Evolutionary conservation across 352 stramenopile species (phyloP), one percentile per base, ranked within the genome.

Genomic region (Pythium chondricola): DNA sequence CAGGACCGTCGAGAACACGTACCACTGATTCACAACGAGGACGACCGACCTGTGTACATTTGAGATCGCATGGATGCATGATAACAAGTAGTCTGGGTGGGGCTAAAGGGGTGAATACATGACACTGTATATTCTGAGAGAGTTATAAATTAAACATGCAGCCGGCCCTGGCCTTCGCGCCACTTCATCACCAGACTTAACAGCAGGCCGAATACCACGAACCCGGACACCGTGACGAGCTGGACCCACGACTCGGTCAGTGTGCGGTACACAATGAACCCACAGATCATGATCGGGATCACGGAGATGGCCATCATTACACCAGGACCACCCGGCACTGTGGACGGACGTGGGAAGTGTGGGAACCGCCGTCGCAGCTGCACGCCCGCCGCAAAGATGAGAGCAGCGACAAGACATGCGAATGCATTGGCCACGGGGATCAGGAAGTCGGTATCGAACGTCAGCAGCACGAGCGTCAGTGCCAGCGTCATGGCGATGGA

Each of bases 391-490:
- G 59, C 53, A 53, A 96, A 89, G 40, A 96, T 83, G 25, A 96
- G 59, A 11, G 95, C 41, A 35, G 88, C 59, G 9, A 78, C 58
- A 17, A 86, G 48, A 31, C 75, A 66, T 45, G 89, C 93, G 33
- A 95, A 83, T 18, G 88, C 77, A 60, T 96, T 97, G 20, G 92
- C 67, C 43, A 95, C 61, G 2, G 81, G 67, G 3, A 94, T 49
- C 30, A 88, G 65, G 18, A 64, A 58, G 25, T 85, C 56, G 45
- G 85, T 83, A 41, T 71, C 59, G 14, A 71, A 37, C 9, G 47
- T 55, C 3, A 60, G 30, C 9, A 77, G 49, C 22, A 67, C 40
- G 10, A 71, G 37, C 11, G 58, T 63, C 6, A 60, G 35, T n/a
- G 56, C 35, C 11, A 56, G 24, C 8, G 58, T 65, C 13, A 45